A percentile compares a stretch with the other conserved stretches of the same genome.
phyloP scores from a whole-genome alignment of 768 basidiomycete genomes.

The Brasilioporus rufonigricans region DNA sequence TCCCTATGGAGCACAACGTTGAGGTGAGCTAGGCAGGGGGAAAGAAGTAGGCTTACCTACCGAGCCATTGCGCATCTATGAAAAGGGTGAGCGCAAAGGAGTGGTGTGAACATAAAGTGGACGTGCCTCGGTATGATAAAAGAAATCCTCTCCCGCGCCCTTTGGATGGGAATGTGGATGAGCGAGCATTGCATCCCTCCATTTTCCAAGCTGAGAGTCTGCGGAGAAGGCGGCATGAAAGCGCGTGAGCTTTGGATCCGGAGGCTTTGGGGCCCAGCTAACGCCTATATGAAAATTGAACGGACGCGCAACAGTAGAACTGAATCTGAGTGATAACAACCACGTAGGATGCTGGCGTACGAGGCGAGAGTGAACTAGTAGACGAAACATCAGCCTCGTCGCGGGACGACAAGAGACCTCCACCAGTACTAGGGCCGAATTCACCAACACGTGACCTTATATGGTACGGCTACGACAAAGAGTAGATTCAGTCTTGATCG shows the following conservation, averaged over 20 bases:
- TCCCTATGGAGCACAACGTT: conserved; percentile 44
- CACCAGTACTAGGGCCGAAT: no score
- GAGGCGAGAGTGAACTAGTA: conserved; percentile 3
- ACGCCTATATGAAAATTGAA: conserved; percentile 76
- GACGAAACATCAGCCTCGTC: conserved; percentile 13
- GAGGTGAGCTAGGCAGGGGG: conserved; percentile 23
- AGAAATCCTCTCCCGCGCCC: conserved; percentile 60
- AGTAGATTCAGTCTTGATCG: no score
- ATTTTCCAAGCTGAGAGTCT: conserved; percentile 58
- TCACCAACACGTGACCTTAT: conserved; percentile 22
- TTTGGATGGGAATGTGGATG: conserved; percentile 36
- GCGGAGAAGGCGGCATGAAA: conserved; percentile 50
- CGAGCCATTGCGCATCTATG: conserved; percentile 74
- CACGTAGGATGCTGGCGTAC: not conserved
- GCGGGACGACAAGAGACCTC: not conserved
- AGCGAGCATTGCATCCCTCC: conserved; percentile 65
- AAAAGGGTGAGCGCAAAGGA: conserved; percentile 4
- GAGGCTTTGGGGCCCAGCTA: conserved; percentile 76
- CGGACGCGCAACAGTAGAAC: conserved; percentile 39
- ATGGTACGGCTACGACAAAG: no score
- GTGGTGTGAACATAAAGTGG: not conserved
- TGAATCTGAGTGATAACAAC: conserved; percentile 11
- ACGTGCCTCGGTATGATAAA: conserved; percentile 68
- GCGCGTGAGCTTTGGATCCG: conserved; percentile 36
- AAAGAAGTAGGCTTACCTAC: conserved; percentile 45